Percentiles rank a stretch among this genome's conserved stretches.
These are phyloP conservation scores for Hyphopichia khmerensis DNA, from an alignment of 1,139 yeast genomes.

Conservation along the genomic window DNA sequence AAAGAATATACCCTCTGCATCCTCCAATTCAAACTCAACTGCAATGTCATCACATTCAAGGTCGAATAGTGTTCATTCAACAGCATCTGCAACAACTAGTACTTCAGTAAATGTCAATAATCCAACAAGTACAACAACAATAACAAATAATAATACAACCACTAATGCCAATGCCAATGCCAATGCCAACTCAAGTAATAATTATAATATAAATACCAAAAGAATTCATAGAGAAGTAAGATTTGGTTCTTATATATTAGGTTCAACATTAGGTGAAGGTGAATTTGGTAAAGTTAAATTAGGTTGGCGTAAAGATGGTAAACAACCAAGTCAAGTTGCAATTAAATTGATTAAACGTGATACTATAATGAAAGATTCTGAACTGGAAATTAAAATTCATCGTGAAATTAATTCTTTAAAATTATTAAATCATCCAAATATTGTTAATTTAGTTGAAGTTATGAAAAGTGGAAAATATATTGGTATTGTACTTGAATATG, in stretches of 20 bases:
- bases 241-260: conserved; percentile 85
- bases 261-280: conserved; percentile 96
- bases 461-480: conserved; percentile 92
- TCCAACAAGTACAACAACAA: neutral
- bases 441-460: conserved; percentile 87
- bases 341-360: conserved; percentile 88
- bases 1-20: neutral
- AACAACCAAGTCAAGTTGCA: conserved; percentile 83
- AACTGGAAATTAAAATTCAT: conserved; percentile 83
- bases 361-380: conserved; percentile 77
- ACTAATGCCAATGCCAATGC: no score
- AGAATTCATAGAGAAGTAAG: conserved; percentile 56
- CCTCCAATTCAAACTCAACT: neutral
- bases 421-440: conserved; percentile 86
- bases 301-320: conserved; percentile 91
- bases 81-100: neutral
- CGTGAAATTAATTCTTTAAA: conserved; percentile 91
- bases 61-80: neutral
- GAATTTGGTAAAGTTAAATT: conserved; percentile 96
- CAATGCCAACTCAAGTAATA: neutral
- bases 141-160: neutral
- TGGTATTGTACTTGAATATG: conserved; percentile 94
- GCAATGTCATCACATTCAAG: neutral
- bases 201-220: conserved; percentile 9
- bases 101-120: neutral